A percentile compares a stretch with the other conserved stretches of the same genome.
phyloP scores from a whole-genome alignment of 2,329 filamentous ascomycete genomes.

The Chrysoporthe deuterocubensis region DNA sequence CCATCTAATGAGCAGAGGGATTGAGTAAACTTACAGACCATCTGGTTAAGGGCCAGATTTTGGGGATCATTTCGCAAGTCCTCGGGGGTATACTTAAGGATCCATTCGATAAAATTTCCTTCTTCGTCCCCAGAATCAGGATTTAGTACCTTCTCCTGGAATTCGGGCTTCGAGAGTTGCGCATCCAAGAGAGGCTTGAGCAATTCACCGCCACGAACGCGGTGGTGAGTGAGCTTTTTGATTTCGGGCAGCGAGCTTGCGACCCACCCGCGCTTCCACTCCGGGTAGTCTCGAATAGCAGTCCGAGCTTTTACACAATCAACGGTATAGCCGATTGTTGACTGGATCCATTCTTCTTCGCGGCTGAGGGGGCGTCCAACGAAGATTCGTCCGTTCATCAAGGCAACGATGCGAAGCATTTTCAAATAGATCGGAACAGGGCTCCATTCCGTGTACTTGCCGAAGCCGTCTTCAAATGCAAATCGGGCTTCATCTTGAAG shows the following conservation, averaged over 20 bases:
- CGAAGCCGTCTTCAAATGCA: slow-evolving; percentile 6
- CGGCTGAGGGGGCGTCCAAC: slow-evolving; percentile 50
- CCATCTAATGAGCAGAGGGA: background rate
- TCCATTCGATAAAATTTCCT: background rate
- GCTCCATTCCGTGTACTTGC: slow-evolving; percentile 8
- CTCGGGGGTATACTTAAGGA: background rate
- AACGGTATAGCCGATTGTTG: slow-evolving; percentile 47
- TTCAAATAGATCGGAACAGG: slow-evolving; percentile 1
- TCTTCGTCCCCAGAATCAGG: background rate
- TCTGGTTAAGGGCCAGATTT: background rate
- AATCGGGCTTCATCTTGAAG: slow-evolving; percentile 1
- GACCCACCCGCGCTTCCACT: slow-evolving; percentile 39
- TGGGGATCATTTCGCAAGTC: background rate
- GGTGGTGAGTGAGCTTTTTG: slow-evolving; percentile 33
- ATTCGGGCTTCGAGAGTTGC: background rate
- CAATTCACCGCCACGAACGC: background rate
- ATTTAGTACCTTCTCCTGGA: background rate
- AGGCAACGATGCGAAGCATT: slow-evolving; percentile 15
- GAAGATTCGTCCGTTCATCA: slow-evolving; percentile 43
- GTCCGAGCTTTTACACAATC: slow-evolving; percentile 41
- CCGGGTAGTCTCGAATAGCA: slow-evolving; percentile 45
- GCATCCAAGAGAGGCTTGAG: background rate
- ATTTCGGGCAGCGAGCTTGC: slow-evolving; percentile 46
- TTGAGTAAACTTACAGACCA: background rate
- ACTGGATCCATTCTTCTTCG: slow-evolving; percentile 51